These are phyloP conservation scores for Neoascochyta sp. DNA, from an alignment of 2,329 filamentous ascomycete species.

Conservation along the genomic window DNA sequence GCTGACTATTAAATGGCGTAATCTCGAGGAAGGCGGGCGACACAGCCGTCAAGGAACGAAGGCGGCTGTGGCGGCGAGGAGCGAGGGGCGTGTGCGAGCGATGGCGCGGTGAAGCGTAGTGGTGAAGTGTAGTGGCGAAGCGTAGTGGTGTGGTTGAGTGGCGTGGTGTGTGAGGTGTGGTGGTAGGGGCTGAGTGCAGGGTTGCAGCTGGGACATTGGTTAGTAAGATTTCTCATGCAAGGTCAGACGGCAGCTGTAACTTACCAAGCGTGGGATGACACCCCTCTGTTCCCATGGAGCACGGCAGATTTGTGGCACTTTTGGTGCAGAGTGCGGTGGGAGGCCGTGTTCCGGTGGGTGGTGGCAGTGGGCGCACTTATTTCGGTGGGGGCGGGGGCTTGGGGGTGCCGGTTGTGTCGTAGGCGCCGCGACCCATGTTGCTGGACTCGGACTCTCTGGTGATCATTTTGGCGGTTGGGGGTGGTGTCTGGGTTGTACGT, in stretches of 20 bases:
- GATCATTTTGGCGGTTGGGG: conserved; percentile 39
- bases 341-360: conserved; percentile 9
- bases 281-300: conserved; percentile 32
- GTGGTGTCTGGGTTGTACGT: conserved; percentile 32
- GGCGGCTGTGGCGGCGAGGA: conserved; percentile 15
- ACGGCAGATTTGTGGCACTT: conserved; percentile 3
- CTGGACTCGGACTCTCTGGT: conserved; percentile 40
- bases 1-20: conserved; percentile 37
- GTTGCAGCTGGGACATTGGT: conserved; percentile 27
- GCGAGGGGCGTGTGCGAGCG: conserved; percentile 9
- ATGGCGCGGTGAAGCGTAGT: no score
- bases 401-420: conserved; percentile 49
- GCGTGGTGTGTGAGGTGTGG: conserved; percentile 12
- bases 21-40: conserved; percentile 29
- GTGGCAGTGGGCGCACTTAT: conserved; percentile 20
- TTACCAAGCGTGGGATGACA: conserved; percentile 32
- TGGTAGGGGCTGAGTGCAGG: conserved; percentile 15
- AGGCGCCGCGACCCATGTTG: conserved; percentile 50
- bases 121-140: conserved; percentile 10
- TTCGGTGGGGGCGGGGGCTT: conserved; percentile 44
- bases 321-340: conserved; percentile 1
- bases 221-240: conserved; percentile 28
- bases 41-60: conserved; percentile 32
- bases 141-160: conserved; percentile 5
- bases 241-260: conserved; percentile 25